Evolutionary conservation across 1,139 yeast genomes (phyloP), one percentile per base, ranked within the genome.

Genomic region (Suhomyces anneliseae): DNA sequence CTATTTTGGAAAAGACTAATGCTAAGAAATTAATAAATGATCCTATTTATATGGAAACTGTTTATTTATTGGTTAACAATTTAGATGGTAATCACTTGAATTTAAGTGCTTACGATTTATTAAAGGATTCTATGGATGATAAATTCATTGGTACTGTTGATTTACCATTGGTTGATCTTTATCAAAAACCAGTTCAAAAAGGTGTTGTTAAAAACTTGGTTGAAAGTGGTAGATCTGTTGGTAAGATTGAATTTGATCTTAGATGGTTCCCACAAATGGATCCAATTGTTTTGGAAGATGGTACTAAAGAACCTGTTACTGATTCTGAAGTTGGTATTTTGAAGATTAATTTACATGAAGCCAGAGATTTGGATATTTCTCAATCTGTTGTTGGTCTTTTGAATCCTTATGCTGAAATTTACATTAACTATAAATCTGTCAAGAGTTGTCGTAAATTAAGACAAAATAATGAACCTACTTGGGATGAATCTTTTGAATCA

Each of bases 341-440:
- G 67, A 86, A 85, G 60, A 65, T 93, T 46, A 79, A 81, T 26
- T 73, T 93, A 47, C 85, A 86, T 55, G 85, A 84, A 56, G 93
- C 90, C 40, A 80, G 80, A 54, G 81, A 83, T 48, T 76, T 93
- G 61, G 95, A 88, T 59, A 69, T 78, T 36, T 70, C 83, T 4
- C 65, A 74, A 43, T 81, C 95, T 1, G 72, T 84, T 50, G 75
- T 86, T 52, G 97, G 96, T 41, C 76, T 76, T 46, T 69, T 87
- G 61, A 83, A 85, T 57, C 88, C 93, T 27, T 83, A 78, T 61
- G 90, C 90, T 9, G 88, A 84, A 56, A 66, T 87, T 26, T 82
- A 67, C 56, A 65, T 85, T 46, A 81, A 85, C 59, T 78, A 76
- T 39, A 76, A 82, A 52, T 67, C 80, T 47, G 74, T 76, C 11